phyloP scores from a whole-genome alignment of 75 land plant genomes.

The Picea glauca region DNA sequence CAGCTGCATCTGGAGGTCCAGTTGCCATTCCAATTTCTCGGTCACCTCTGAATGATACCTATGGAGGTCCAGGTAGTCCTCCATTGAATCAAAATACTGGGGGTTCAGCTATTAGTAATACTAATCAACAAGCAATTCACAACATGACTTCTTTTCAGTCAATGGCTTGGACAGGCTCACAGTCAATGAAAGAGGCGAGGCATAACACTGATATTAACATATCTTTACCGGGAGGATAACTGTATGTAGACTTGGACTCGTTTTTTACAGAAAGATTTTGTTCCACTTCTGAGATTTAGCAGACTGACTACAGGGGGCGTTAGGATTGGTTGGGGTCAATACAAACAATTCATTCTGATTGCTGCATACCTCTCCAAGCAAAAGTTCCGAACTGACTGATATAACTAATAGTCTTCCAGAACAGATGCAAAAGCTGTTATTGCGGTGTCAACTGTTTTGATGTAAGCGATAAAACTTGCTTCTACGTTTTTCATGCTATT shows the following conservation, averaged over 20 bases:
- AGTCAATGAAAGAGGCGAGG: conserved; percentile 15
- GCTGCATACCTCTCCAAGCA: conserved; percentile 2
- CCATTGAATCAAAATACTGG: no score
- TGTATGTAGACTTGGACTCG: no score
- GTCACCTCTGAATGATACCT: conserved; percentile 18
- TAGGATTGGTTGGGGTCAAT: background rate
- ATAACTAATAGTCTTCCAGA: conserved; percentile 1
- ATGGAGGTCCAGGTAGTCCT: conserved; percentile 7
- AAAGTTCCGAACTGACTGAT: background rate
- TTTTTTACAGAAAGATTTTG: conserved; percentile 10
- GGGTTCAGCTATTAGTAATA: no score
- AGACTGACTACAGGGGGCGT: background rate
- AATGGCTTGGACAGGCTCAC: conserved; percentile 26
- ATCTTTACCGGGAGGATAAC: conserved; percentile 6
- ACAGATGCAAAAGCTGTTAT: background rate
- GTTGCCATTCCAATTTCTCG: conserved; percentile 14
- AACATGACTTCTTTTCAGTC: background rate
- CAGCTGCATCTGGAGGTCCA: background rate
- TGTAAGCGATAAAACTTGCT: background rate
- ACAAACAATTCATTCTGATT: background rate
- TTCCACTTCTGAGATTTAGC: background rate
- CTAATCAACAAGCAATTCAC: no score
- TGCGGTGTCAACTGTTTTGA: background rate
- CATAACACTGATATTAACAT: conserved; percentile 14
- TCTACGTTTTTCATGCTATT: conserved; percentile 8